These are phyloP conservation scores for Pythium phragmitis DNA, from an alignment of 352 stramenopile species.

Conservation along the genomic window DNA sequence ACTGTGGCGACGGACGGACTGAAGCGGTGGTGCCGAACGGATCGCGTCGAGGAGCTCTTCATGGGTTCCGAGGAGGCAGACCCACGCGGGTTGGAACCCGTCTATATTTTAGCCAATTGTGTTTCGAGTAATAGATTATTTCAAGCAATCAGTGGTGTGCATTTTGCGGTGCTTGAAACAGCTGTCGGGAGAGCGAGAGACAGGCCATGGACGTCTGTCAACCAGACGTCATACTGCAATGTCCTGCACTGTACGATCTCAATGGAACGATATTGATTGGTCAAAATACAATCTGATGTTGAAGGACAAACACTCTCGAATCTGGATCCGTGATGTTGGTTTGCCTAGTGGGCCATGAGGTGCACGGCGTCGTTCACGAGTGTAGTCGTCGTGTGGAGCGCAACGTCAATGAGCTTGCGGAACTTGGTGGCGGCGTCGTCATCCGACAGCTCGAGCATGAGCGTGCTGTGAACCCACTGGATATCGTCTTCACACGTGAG, in stretches of 20 bases:
- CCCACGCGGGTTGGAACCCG: slow-evolving; percentile 13
- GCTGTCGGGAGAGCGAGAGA: slow-evolving; percentile 3
- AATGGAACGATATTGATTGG: background rate
- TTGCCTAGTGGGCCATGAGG: slow-evolving; percentile 69
- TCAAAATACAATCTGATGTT: background rate
- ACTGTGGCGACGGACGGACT: slow-evolving; percentile 1
- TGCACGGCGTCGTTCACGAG: slow-evolving; percentile 85
- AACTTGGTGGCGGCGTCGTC: slow-evolving; percentile 61
- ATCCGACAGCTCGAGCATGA: slow-evolving; percentile 77
- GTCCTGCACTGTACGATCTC: slow-evolving; percentile 5
- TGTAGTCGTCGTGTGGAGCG: slow-evolving; percentile 75
- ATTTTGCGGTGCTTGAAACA: slow-evolving; percentile 20
- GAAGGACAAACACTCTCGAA: background rate
- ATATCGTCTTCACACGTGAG: slow-evolving; percentile 67
- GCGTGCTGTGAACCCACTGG: slow-evolving; percentile 73
- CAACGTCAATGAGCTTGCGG: slow-evolving; percentile 74
- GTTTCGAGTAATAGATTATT: background rate
- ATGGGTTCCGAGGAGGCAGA: background rate
- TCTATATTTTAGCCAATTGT: slow-evolving; percentile 11
- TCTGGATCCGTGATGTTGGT: background rate
- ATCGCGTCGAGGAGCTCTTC: slow-evolving; percentile 9
- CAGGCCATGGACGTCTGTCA: slow-evolving; percentile 3
- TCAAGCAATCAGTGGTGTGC: background rate
- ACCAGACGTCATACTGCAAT: slow-evolving; percentile 10
- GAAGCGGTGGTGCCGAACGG: slow-evolving; percentile 12